Conservation (phyloP, 768 basidiomycete genomes). For the Agaricus blazei region DNA sequence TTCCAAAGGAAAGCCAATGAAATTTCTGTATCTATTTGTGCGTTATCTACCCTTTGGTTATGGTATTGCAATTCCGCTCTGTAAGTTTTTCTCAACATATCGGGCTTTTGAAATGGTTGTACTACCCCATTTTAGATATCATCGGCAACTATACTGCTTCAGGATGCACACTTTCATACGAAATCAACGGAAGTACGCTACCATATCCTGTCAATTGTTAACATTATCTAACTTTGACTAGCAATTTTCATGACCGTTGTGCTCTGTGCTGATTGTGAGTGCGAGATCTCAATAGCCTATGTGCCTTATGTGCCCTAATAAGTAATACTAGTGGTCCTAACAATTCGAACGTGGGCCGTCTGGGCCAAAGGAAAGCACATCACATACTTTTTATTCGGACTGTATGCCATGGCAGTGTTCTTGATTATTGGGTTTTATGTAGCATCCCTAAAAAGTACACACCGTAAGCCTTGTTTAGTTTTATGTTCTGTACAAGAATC, state of each 20-base stretch:
- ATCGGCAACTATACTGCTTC: no score
- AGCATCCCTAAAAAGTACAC: not conserved
- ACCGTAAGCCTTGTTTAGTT: not conserved
- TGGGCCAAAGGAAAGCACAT: not conserved
- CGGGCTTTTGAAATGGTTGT: not conserved
- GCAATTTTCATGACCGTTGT: no score
- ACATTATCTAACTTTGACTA: no score
- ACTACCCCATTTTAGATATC: no score
- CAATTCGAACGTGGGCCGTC: conserved; percentile 3
- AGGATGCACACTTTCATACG: no score
- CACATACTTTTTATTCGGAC: not conserved
- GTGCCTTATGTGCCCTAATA: not conserved
- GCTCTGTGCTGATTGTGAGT: not conserved
- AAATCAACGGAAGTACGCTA: no score
- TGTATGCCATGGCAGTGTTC: not conserved
- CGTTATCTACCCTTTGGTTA: conserved; percentile 7
- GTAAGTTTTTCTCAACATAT: not conserved
- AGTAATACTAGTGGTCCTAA: not conserved
- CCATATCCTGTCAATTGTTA: no score
- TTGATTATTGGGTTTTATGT: not conserved
- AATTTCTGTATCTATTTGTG: conserved; percentile 5
- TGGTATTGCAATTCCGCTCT: not conserved
- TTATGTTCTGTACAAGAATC: not conserved
- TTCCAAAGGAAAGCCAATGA: conserved; percentile 1
- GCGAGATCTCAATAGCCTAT: not conserved